Evolutionary conservation across 2,329 filamentous ascomycete genomes (phyloP).

Genomic region (Coniochaeta sp.): DNA sequence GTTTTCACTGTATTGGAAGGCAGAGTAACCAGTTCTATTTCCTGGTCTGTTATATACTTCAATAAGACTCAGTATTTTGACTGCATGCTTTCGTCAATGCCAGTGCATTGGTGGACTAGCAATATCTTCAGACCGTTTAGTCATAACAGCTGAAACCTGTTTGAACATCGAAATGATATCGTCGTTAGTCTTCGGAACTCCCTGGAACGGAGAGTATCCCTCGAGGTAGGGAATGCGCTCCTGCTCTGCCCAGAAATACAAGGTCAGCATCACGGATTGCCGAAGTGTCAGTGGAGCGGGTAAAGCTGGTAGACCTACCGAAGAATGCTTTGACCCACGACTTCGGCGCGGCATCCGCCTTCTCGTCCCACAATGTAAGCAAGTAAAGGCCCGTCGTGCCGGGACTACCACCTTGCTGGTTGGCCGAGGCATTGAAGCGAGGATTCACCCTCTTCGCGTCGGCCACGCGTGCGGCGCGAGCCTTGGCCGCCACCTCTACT

Average conservation of each 20-base stretch:
- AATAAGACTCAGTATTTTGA: no score
- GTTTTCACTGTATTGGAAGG: no score
- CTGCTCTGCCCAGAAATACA: constrained; percentile 9
- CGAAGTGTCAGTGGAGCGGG: no score
- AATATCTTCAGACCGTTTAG: no score
- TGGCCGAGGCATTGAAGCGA: constrained; percentile 9
- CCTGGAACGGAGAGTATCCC: constrained; percentile 1
- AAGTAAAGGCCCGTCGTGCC: constrained; percentile 14
- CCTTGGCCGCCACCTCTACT: constrained; percentile 12
- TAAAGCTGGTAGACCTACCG: no score
- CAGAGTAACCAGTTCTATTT: no score
- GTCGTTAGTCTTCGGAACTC: constrained; percentile 2
- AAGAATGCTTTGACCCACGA: constrained; percentile 13
- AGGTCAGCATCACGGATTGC: constrained; percentile 7
- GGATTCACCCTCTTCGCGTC: constrained; percentile 11
- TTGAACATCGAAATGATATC: constrained; percentile 5
- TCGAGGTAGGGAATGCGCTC: constrained; percentile 11
- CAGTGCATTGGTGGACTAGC: no score
- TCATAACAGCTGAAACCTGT: not conserved
- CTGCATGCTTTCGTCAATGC: no score
- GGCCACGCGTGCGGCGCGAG: constrained; percentile 9
- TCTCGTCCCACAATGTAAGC: constrained; percentile 11
- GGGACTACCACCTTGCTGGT: constrained; percentile 9
- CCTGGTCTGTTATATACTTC: no score
- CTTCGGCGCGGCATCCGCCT: constrained; percentile 11